These are phyloP conservation scores for Raphanus raphanistrum DNA, from an alignment of 345 rosid species.

Conservation along the genomic window DNA sequence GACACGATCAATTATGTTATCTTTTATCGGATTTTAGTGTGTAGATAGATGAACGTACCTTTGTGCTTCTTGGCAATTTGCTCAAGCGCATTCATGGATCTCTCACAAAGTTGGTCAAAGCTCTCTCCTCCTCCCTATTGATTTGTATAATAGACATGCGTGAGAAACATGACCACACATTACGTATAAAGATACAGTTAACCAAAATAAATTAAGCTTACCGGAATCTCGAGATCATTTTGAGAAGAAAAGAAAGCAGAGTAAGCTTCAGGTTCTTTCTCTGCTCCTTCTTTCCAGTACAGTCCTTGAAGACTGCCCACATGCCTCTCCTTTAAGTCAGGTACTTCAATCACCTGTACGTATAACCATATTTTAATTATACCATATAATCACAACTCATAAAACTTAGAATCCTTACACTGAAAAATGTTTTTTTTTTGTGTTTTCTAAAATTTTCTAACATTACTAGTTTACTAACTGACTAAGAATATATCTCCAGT, in stretches of 20 bases:
- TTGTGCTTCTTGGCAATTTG: conserved; percentile 39
- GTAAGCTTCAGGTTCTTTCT: conserved; percentile 43
- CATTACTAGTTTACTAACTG: background rate
- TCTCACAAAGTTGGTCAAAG: conserved; percentile 41
- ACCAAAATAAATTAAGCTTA: background rate
- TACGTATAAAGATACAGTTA: background rate
- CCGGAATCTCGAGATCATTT: conserved; percentile 41
- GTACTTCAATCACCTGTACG: conserved; percentile 35
- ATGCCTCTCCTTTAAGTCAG: conserved; percentile 40
- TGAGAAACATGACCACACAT: background rate
- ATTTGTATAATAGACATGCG: background rate
- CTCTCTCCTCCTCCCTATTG: conserved; percentile 44
- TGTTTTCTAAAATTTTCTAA: background rate
- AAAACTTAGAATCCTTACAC: background rate
- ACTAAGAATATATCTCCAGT: too few relatives aligned
- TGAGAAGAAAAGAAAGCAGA: conserved; percentile 40
- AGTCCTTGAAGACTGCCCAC: conserved; percentile 41
- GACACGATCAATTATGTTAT: too few relatives aligned
- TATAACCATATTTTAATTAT: background rate
- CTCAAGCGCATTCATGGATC: conserved; percentile 40
- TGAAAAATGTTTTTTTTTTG: background rate
- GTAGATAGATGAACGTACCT: conserved; percentile 10
- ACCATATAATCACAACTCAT: background rate
- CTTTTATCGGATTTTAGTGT: background rate
- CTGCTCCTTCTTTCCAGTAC: conserved; percentile 40